Percentiles rank a stretch among this genome's conserved stretches.
Evolutionary conservation across 148 eudicot genomes (phyloP).

Genomic region (Silene conica): DNA sequence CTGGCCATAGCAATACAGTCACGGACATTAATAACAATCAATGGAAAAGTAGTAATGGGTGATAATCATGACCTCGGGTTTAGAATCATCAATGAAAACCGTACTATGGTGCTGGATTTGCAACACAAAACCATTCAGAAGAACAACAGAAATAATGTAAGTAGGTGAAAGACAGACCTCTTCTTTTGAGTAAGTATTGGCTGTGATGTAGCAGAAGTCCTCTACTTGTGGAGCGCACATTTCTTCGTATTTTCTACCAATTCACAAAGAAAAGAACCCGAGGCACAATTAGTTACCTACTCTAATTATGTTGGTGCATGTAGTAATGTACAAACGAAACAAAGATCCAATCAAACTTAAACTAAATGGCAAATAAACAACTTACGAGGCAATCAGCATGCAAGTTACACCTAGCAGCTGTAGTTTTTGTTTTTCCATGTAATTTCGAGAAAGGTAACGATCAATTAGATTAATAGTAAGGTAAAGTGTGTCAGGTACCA

Average conservation of each 20-base stretch:
- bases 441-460: slow-evolving; percentile 63
- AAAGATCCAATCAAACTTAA: no score
- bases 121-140: background rate
- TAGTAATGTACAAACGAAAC: background rate
- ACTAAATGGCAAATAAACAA: slow-evolving; percentile 10
- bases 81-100: background rate
- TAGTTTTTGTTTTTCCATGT: slow-evolving; percentile 73
- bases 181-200: slow-evolving; percentile 69
- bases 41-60: background rate
- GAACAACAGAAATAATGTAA: background rate
- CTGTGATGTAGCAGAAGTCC: slow-evolving; percentile 87
- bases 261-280: slow-evolving; percentile 12
- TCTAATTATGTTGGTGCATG: background rate
- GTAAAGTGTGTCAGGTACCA: slow-evolving; percentile 91
- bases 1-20: slow-evolving; percentile 34
- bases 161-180: slow-evolving; percentile 46
- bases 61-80: background rate
- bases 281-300: slow-evolving; percentile 13
- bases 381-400: slow-evolving; percentile 98
- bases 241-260: slow-evolving; percentile 79
- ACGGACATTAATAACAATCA: background rate
- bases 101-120: background rate
- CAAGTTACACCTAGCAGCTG: slow-evolving; percentile 90
- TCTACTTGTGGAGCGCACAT: slow-evolving; percentile 75
- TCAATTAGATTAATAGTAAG: slow-evolving; percentile 80